phyloP scores from a whole-genome alignment of 768 basidiomycete genomes.

The Auricularia sp. region DNA sequence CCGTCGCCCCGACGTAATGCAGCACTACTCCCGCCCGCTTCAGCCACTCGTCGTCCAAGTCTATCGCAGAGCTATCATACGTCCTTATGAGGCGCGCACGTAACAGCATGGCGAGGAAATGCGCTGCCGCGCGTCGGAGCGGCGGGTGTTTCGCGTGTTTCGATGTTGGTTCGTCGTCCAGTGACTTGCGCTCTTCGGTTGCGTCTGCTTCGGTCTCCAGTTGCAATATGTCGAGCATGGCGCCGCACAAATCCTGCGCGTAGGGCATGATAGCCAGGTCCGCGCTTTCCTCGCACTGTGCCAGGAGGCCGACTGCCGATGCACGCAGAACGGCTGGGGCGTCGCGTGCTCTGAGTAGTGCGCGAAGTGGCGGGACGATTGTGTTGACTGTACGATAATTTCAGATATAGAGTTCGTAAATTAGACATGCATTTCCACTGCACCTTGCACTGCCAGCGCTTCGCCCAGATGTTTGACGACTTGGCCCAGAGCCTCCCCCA shows the following conservation, averaged over 20 bases:
- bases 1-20: constrained; percentile 58
- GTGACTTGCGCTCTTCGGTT: constrained; percentile 7
- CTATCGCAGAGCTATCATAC: constrained; percentile 27
- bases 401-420: constrained; percentile 1
- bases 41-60: constrained; percentile 22
- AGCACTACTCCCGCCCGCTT: constrained; percentile 50
- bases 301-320: constrained; percentile 60
- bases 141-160: constrained; percentile 61
- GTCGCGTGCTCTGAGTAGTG: constrained; percentile 44
- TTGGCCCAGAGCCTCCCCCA: constrained; percentile 79
- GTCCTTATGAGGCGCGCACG: constrained; percentile 43
- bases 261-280: constrained; percentile 56
- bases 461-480: constrained; percentile 67
- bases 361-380: constrained; percentile 64
- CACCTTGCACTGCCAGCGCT: constrained; percentile 60
- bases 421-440: constrained; percentile 10
- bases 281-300: constrained; percentile 59
- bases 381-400: constrained; percentile 41
- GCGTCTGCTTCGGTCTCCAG: constrained; percentile 35
- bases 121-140: constrained; percentile 76
- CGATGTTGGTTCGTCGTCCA: constrained; percentile 51
- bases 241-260: constrained; percentile 46
- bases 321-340: constrained; percentile 67
- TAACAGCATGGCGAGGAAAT: constrained; percentile 66
- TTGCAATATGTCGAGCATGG: constrained; percentile 71